Evolutionary conservation across 2,329 filamentous ascomycete genomes (phyloP).

Genomic region (Dothideomycetidae sp.): DNA sequence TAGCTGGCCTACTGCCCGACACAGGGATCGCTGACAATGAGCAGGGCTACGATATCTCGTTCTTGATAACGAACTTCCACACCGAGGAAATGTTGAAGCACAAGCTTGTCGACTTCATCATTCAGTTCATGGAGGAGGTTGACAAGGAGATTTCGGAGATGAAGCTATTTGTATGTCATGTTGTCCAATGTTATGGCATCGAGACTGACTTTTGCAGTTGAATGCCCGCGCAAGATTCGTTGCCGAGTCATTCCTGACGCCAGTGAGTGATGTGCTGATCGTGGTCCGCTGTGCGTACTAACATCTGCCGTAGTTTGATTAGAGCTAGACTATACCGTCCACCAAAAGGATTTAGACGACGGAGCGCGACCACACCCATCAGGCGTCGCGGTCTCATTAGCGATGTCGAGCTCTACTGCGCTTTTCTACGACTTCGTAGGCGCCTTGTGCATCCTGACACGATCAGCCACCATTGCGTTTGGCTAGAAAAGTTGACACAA

Average conservation of each 20-base stretch:
- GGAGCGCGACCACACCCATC: no score
- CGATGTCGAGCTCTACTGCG: no score
- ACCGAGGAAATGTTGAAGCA: constrained; percentile 98
- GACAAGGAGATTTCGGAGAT: constrained; percentile 99
- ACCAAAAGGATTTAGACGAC: no score
- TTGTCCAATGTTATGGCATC: background rate
- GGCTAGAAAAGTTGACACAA: no score
- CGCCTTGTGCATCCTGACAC: no score
- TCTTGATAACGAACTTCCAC: constrained; percentile 96
- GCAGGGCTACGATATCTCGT: constrained; percentile 97
- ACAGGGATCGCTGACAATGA: background rate
- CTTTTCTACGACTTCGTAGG: no score
- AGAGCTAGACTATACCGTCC: no score
- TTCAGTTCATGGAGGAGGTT: constrained; percentile 99
- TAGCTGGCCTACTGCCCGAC: background rate
- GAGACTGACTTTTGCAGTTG: constrained; percentile 44
- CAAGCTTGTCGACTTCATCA: constrained; percentile 97
- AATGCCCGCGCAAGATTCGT: constrained; percentile 96
- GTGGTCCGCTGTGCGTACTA: background rate
- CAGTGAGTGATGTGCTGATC: constrained; percentile 39
- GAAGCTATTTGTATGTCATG: constrained; percentile 82
- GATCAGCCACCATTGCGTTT: no score
- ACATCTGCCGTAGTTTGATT: constrained; percentile 8
- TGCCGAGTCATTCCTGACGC: constrained; percentile 94
- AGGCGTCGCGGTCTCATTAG: no score